Conservation (phyloP, 2,329 filamentous ascomycete genomes). For the Botrytis hyacinthi region DNA sequence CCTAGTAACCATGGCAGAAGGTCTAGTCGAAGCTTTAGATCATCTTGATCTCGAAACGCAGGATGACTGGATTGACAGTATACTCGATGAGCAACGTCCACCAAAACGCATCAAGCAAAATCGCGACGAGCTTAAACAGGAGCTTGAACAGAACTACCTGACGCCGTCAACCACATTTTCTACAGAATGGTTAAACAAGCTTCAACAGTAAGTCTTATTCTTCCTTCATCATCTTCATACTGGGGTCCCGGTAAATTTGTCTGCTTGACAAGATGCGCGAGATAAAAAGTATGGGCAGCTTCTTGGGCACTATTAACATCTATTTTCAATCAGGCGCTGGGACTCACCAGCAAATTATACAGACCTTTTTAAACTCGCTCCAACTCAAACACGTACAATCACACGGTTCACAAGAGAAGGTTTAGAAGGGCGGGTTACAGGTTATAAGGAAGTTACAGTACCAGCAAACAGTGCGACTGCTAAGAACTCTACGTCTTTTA, state of each 20-base stretch:
- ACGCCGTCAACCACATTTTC: slow-evolving; percentile 78
- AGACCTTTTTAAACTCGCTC: slow-evolving; percentile 82
- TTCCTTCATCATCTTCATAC: neutral
- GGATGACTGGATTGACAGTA: slow-evolving; percentile 53
- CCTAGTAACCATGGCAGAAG: slow-evolving; percentile 32
- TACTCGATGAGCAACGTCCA: slow-evolving; percentile 54
- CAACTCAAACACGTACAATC: slow-evolving; percentile 91
- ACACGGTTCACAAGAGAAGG: slow-evolving; percentile 90
- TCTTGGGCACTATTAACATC: slow-evolving; percentile 20
- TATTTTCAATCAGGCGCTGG: slow-evolving; percentile 58
- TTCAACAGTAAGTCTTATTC: slow-evolving; percentile 65
- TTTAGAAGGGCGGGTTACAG: slow-evolving; percentile 86
- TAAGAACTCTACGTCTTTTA: slow-evolving; percentile 89
- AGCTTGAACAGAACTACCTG: slow-evolving; percentile 75
- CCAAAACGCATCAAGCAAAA: slow-evolving; percentile 51
- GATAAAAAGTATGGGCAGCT: neutral
- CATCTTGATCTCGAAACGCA: slow-evolving; percentile 46
- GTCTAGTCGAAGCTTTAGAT: slow-evolving; percentile 50
- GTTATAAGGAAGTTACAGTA: slow-evolving; percentile 91
- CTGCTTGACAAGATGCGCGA: neutral
- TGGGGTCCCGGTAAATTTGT: neutral
- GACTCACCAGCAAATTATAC: slow-evolving; percentile 75
- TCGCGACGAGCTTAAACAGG: slow-evolving; percentile 62
- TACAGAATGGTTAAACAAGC: slow-evolving; percentile 77
- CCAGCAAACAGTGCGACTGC: slow-evolving; percentile 85